Evolutionary conservation across 768 basidiomycete species (phyloP), one percentile per base, ranked within the genome.

Genomic region (Naganishia vaughanmartiniae): DNA sequence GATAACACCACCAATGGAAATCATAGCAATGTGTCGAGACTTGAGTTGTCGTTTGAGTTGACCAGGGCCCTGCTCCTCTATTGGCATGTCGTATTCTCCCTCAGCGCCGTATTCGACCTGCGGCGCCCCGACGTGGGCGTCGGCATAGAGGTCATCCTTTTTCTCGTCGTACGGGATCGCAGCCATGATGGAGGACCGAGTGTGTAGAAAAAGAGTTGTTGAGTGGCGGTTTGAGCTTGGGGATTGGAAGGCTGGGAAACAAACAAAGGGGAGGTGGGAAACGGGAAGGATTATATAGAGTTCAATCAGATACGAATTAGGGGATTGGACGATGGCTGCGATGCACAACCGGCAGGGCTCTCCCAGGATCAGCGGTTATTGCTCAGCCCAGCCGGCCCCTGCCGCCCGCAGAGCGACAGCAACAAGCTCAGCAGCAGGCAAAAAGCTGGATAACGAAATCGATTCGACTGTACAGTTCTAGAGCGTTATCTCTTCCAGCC

Each of bases 1-100:
- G 66, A 85, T 85, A 73, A 84, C 84, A 76, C 83, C 81, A 17
- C 79, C 72, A 88, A 72, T 58, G 11, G 46, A 39, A 24, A 65
- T 70, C 57, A 63, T 60, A 30, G 58, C 58, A 19, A 70, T 53
- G 42, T 65, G 58, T 42, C 70, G 28, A 19, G 51, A 31, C 33
- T 71, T 71, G 54, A 71, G 66, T 24, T 67, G 54, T 42, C 70
- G 70, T 54, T 71, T 71, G 15, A 71, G 66, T 53, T 70, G 46
- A 4, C 58, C 57, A 30, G 7, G 7, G 42, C 42, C 42, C 10
- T 42, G 42, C 42, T 42, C 42, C 14, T 9, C 15, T 42, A 15
- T 15, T 42, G 42, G 5, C 42, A 42, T 42, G 57, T 70, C 56
- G 42, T 56, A 30, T 4, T 51, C 45, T 46, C 45, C 58, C 14